Evolutionary conservation across 495 filamentous ascomycete genomes (phyloP).

Genomic region (Neohortaea acidophila): DNA sequence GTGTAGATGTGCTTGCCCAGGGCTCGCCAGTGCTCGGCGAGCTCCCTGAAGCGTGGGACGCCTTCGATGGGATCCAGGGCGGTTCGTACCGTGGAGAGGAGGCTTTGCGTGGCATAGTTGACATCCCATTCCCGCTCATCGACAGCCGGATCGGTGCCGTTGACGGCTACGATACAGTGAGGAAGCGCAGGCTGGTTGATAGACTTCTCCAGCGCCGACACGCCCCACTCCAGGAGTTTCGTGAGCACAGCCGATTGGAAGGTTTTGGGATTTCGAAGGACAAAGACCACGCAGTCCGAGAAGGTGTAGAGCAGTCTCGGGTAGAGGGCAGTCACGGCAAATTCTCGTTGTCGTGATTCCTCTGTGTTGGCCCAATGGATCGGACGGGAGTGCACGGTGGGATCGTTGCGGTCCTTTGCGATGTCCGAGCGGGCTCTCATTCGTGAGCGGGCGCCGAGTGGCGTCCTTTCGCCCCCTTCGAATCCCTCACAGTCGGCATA

Average conservation of each 20-base stretch:
- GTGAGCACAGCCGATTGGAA: slow-evolving; percentile 25
- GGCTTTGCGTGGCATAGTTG: slow-evolving; percentile 31
- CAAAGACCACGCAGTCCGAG: slow-evolving; percentile 27
- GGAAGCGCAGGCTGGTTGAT: slow-evolving; percentile 40
- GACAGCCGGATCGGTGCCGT: slow-evolving; percentile 33
- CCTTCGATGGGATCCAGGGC: slow-evolving; percentile 14
- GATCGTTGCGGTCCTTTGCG: background rate
- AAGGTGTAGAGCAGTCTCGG: slow-evolving; percentile 36
- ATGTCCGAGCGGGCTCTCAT: slow-evolving; percentile 3
- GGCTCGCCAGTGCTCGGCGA: slow-evolving; percentile 24
- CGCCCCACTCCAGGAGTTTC: slow-evolving; percentile 32
- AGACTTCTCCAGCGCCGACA: slow-evolving; percentile 34
- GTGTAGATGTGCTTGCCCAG: slow-evolving; percentile 24
- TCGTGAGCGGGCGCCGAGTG: slow-evolving; percentile 23
- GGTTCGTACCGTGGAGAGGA: slow-evolving; percentile 17
- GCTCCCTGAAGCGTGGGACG: slow-evolving; percentile 15
- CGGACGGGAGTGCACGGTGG: slow-evolving; percentile 5
- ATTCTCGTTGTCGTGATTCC: slow-evolving; percentile 28
- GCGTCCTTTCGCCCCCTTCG: slow-evolving; percentile 34
- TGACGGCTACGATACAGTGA: slow-evolving; percentile 40
- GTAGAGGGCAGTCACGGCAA: slow-evolving; percentile 34
- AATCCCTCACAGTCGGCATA: slow-evolving; percentile 46
- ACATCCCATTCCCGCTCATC: slow-evolving; percentile 36
- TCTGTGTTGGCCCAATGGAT: slow-evolving; percentile 32
- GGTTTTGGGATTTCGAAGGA: slow-evolving; percentile 17